Conservation (phyloP, 805 yeast genomes). For the Suhomyces tanzawaensis region DNA sequence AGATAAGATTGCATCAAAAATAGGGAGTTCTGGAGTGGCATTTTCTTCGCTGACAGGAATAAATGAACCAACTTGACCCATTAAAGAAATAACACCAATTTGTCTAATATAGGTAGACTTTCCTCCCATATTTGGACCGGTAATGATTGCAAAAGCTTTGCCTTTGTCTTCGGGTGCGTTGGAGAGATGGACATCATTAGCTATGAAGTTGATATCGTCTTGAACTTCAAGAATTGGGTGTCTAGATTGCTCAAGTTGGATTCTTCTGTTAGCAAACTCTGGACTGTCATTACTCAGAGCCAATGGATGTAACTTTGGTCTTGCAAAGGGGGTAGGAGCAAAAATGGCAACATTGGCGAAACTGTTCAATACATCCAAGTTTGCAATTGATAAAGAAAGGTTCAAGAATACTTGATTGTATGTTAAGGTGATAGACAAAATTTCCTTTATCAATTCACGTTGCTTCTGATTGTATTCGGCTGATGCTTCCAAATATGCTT, state of each 20-base stretch:
- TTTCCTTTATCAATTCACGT: slow-evolving; percentile 74
- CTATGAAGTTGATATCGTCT: slow-evolving; percentile 84
- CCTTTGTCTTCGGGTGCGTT: slow-evolving; percentile 36
- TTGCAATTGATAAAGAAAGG: slow-evolving; percentile 61
- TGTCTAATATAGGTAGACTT: slow-evolving; percentile 91
- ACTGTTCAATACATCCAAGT: slow-evolving; percentile 77
- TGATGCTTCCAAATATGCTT: slow-evolving; percentile 56
- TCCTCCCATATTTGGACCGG: slow-evolving; percentile 99
- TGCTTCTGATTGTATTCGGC: slow-evolving; percentile 74
- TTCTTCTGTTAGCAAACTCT: slow-evolving; percentile 39
- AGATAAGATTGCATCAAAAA: slow-evolving; percentile 89
- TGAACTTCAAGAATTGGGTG: slow-evolving; percentile 95
- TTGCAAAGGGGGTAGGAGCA: slow-evolving; percentile 78
- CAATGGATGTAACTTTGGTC: slow-evolving; percentile 66
- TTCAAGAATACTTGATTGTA: slow-evolving; percentile 77
- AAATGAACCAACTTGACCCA: slow-evolving; percentile 89
- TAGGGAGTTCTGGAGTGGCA: slow-evolving; percentile 61
- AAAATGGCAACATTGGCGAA: slow-evolving; percentile 79
- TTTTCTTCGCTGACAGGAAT: slow-evolving; percentile 59
- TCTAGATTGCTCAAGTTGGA: slow-evolving; percentile 70
- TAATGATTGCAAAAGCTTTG: slow-evolving; percentile 76
- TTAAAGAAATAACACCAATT: slow-evolving; percentile 77
- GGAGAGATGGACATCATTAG: slow-evolving; percentile 77
- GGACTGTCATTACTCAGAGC: slow-evolving; percentile 24
- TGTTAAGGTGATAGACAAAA: slow-evolving; percentile 75